A percentile compares a stretch with the other conserved stretches of the same genome.
Conservation (phyloP, 768 basidiomycete genomes). For the Fomitopsis serialis region DNA sequence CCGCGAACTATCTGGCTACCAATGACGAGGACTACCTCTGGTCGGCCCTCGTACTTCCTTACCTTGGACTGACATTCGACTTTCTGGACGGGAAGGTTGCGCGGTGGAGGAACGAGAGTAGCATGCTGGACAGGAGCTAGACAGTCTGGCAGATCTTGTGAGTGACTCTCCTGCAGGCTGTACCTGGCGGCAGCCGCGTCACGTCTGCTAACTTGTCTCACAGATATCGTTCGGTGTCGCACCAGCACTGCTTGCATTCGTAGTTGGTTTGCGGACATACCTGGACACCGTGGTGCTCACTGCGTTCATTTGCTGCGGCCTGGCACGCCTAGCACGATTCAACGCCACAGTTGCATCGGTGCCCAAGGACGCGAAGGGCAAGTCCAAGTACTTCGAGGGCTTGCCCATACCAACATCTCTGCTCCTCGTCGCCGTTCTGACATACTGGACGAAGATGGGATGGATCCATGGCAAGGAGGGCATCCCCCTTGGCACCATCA, state of each 20-base stretch:
- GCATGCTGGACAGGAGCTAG: conserved; percentile 94
- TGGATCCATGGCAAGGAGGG: conserved; percentile 80
- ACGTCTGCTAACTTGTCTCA: neutral
- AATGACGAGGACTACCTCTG: conserved; percentile 77
- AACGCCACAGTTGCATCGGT: conserved; percentile 96
- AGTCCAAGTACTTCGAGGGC: conserved; percentile 94
- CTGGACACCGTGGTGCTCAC: conserved; percentile 86
- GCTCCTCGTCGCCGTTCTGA: conserved; percentile 69
- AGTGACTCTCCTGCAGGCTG: conserved; percentile 23
- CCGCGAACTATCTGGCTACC: conserved; percentile 80
- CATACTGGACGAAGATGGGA: conserved; percentile 78
- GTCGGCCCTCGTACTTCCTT: conserved; percentile 82
- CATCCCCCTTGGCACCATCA: conserved; percentile 69
- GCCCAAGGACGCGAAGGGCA: conserved; percentile 83
- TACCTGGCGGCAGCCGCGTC: no score
- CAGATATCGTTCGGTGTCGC: conserved; percentile 98
- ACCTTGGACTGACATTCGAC: conserved; percentile 96
- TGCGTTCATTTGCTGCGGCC: conserved; percentile 91
- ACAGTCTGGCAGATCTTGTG: conserved; percentile 94
- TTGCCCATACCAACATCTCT: conserved; percentile 94
- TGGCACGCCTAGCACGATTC: conserved; percentile 95
- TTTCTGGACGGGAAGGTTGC: conserved; percentile 98
- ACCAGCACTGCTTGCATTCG: conserved; percentile 89
- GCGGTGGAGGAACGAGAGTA: conserved; percentile 91
- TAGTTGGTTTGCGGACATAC: conserved; percentile 84